Evolutionary conservation across 2,329 filamentous ascomycete genomes (phyloP), one percentile per base, ranked within the genome.

Genomic region (Calonectria pteridis): DNA sequence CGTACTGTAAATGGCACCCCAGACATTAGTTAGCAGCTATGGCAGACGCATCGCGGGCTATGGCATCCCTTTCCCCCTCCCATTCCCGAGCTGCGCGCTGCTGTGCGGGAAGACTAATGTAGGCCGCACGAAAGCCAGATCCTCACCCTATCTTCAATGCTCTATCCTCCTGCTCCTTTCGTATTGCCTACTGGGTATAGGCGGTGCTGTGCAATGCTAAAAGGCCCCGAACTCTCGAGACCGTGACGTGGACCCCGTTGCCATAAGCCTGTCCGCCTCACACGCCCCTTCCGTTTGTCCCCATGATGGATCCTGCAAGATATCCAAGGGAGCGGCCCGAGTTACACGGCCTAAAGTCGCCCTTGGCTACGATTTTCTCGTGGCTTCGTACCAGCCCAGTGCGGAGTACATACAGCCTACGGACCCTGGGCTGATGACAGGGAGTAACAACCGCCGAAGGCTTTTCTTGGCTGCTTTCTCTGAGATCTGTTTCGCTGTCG

Each of bases 91-190:
- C 77, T 79, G 77, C 78, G 70, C 72, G 68, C 71, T 80, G 80
- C 75, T 77, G 76, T 74, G 75, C 81, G 81, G 81, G 81, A 82
- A 81, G 81, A 55, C 81, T 82, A 82, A 82, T 79, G 79, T 81
- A 81, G 74, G 78, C 72, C 76, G 75, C 72, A 73, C 71, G 67
- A 75, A 69, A 74, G 73, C 67, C 74, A 78, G 77, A 78, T 78
- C 75, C 71, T 78, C 76, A 74, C 75, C 67, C 71, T 69, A 70
- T 59, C 67, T 53, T 69, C 55, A 33, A 37, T n/a, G 58, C 46
- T 18, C 35, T n/a, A 67, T 31, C 20, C 46, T 50, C 35, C 50
- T 53, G 28, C 51, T 40, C 29, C 29, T 37, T 59, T 62, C 55
- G 40, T 46, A 59, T 59, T 33, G 43, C 37, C 49, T 59, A 37